Conservation (phyloP, 345 rosid genomes). For the Microcos paniculata region DNA sequence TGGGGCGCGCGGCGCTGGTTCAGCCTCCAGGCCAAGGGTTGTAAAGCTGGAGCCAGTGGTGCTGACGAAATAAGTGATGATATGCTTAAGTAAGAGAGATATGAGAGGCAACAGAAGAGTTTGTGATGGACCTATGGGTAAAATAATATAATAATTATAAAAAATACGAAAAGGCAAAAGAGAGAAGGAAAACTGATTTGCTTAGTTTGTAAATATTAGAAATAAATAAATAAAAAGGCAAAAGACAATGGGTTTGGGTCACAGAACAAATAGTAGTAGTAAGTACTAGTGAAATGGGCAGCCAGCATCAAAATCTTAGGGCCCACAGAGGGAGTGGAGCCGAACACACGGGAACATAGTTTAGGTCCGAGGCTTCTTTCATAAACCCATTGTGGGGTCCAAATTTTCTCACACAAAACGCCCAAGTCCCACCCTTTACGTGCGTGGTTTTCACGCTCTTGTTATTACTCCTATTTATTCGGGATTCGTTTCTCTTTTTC, state of each 20-base stretch:
- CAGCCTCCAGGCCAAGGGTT: too few relatives aligned
- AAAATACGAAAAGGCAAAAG: background rate
- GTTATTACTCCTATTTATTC: background rate
- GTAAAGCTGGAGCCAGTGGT: background rate
- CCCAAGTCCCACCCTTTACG: background rate
- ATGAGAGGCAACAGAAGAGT: background rate
- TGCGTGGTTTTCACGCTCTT: slow-evolving; percentile 2
- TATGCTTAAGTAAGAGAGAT: slow-evolving; percentile 26
- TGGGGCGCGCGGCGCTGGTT: too few relatives aligned
- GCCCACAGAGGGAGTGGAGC: slow-evolving; percentile 20
- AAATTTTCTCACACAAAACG: background rate
- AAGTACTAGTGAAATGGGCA: background rate
- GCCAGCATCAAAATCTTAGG: slow-evolving; percentile 12
- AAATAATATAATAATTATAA: too few relatives aligned
- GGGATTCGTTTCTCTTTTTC: background rate
- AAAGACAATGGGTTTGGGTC: background rate
- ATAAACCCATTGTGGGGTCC: slow-evolving; percentile 21
- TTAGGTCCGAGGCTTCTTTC: slow-evolving; percentile 42
- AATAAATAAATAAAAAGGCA: background rate
- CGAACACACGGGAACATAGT: slow-evolving; percentile 13
- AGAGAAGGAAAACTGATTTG: background rate
- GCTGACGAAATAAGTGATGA: slow-evolving; percentile 32
- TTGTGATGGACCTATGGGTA: too few relatives aligned
- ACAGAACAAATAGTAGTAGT: background rate
- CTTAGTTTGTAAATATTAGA: background rate